Percentiles rank a stretch among this genome's conserved stretches.
Evolutionary conservation across 73 alveolate species (phyloP).

Genomic region (Stentor coeruleus): DNA sequence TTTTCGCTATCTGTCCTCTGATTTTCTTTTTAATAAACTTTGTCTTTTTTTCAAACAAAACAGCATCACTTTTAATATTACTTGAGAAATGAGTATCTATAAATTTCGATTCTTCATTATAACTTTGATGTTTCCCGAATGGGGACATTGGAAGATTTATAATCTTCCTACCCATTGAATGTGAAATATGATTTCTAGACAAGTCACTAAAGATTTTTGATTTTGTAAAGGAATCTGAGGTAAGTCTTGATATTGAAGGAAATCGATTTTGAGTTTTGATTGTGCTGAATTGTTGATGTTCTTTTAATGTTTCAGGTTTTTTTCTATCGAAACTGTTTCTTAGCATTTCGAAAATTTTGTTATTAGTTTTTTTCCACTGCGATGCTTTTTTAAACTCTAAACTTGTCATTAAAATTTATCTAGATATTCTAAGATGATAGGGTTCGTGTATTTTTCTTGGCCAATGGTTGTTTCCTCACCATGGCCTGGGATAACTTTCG

Average conservation of each 20-base stretch:
- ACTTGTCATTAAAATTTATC: background rate
- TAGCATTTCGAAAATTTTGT: background rate
- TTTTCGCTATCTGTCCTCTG: background rate
- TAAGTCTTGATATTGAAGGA: no score
- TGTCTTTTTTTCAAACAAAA: background rate
- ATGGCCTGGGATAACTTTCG: constrained; percentile 64
- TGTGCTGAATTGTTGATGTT: background rate
- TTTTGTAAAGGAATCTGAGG: background rate
- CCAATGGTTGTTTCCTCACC: constrained; percentile 76
- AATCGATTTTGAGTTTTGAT: no score
- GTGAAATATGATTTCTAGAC: background rate
- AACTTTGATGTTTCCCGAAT: background rate
- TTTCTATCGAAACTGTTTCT: background rate
- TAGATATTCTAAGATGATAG: background rate
- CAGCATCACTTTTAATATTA: background rate
- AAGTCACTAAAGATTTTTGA: background rate
- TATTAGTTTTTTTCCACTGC: background rate
- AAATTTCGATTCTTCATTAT: background rate
- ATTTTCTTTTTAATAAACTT: background rate
- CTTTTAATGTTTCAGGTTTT: background rate
- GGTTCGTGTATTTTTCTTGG: constrained; percentile 26
- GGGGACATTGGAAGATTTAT: background rate
- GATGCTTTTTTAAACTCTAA: background rate
- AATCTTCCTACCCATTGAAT: background rate
- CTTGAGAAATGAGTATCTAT: background rate